A percentile compares a stretch with the other conserved stretches of the same genome.
Conservation (phyloP, 2,329 filamentous ascomycete species). For the Gaeumannomyces tritici region DNA sequence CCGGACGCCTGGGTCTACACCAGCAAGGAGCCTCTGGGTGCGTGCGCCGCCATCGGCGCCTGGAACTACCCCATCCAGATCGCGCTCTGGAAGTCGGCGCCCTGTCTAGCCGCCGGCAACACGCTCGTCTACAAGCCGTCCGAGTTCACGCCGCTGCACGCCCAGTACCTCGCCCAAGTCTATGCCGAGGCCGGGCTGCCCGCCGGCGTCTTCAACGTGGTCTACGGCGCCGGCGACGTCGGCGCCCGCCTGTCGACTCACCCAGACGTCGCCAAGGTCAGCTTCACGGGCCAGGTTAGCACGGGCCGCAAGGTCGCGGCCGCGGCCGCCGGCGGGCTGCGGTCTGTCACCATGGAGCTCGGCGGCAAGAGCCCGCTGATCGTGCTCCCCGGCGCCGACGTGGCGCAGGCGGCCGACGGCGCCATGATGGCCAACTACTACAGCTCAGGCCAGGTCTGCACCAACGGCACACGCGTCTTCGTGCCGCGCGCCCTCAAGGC, state of each 20-base stretch:
- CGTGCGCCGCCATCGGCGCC: constrained; percentile 55
- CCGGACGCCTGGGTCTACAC: constrained; percentile 56
- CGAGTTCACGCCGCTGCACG: constrained; percentile 47
- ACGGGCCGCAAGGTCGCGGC: constrained; percentile 7
- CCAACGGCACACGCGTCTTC: constrained; percentile 84
- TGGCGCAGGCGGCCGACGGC: constrained; percentile 74
- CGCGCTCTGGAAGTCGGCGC: constrained; percentile 64
- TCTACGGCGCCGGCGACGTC: constrained; percentile 47
- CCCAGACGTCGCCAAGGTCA: constrained; percentile 6
- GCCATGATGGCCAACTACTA: constrained; percentile 95
- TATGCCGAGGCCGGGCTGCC: constrained; percentile 34
- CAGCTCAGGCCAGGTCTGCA: constrained; percentile 85
- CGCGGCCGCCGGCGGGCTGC: constrained; percentile 7
- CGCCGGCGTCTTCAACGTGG: constrained; percentile 57
- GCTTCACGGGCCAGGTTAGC: constrained; percentile 7
- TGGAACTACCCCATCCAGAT: constrained; percentile 61
- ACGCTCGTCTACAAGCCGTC: constrained; percentile 45
- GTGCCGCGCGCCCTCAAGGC: constrained; percentile 57
- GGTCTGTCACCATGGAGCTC: constrained; percentile 16
- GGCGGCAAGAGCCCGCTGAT: constrained; percentile 56
- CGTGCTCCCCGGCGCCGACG: constrained; percentile 68
- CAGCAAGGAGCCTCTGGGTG: constrained; percentile 55
- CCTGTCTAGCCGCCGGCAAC: constrained; percentile 45
- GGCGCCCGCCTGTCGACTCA: constrained; percentile 6
- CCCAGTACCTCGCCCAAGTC: constrained; percentile 54